A percentile compares a stretch with the other conserved stretches of the same genome.
phyloP scores from a whole-genome alignment of 106 monocot species.

The Posidonia australis region DNA sequence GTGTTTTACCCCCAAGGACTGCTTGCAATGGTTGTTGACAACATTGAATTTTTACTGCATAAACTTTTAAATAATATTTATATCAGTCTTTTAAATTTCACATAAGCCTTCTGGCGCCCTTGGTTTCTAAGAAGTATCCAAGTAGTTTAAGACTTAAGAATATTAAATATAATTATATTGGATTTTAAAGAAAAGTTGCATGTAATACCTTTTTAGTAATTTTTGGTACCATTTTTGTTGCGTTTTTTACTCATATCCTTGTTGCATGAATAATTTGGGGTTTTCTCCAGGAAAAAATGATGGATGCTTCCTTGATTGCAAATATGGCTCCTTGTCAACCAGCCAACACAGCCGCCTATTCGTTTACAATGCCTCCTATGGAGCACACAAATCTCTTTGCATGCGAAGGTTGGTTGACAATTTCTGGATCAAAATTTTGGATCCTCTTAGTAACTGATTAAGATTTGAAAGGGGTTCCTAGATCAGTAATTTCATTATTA shows the following conservation, averaged over 20 bases:
- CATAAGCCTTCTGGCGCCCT: no score
- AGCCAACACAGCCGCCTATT: neutral
- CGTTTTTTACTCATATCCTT: neutral
- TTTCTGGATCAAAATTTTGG: neutral
- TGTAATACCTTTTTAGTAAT: neutral
- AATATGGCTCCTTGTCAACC: neutral
- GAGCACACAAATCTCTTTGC: neutral
- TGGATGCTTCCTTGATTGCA: neutral
- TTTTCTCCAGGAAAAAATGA: conserved; percentile 6
- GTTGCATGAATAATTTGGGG: no score
- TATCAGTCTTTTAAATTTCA: no score
- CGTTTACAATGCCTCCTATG: neutral
- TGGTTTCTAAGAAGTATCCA: no score
- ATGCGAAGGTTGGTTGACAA: conserved; percentile 1
- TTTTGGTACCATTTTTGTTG: no score
- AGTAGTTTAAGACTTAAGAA: neutral
- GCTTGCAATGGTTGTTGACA: no score
- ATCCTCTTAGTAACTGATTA: neutral
- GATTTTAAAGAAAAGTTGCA: neutral
- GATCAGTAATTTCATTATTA: neutral
- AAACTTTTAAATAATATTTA: no score
- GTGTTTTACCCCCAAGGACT: no score
- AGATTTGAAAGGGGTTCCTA: neutral
- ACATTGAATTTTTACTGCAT: no score
- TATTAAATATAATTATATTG: neutral